phyloP scores from a whole-genome alignment of 306 rosid genomes.

The Begonia peltatifolia region DNA sequence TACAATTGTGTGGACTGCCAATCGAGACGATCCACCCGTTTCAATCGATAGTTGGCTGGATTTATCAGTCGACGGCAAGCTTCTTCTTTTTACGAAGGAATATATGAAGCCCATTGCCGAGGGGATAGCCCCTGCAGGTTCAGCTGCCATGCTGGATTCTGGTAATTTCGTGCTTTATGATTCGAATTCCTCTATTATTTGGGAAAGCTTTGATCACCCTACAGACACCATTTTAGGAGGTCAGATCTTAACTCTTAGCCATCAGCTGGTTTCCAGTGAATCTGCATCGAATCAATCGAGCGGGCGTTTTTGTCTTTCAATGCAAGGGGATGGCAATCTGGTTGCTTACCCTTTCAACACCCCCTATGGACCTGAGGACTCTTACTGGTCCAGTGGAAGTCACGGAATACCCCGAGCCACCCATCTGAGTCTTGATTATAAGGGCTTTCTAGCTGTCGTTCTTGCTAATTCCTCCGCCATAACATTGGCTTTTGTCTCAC shows the following conservation, averaged over 20 bases:
- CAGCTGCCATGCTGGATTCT: conserved; percentile 10
- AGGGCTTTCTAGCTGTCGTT: background rate
- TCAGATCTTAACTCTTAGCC: background rate
- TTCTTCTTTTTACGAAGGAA: background rate
- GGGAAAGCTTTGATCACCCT: conserved; percentile 11
- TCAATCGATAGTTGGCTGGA: background rate
- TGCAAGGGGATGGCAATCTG: conserved; percentile 9
- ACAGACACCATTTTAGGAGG: conserved; percentile 10
- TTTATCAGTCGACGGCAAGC: background rate
- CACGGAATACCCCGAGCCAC: background rate
- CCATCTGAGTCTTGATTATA: background rate
- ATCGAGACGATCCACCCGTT: conserved; percentile 7
- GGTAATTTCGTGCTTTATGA: conserved; percentile 12
- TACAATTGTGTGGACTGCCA: conserved; percentile 10
- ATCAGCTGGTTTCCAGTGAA: conserved; percentile 2
- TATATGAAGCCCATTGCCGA: background rate
- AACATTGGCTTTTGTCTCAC: too few relatives aligned
- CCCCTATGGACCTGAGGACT: background rate
- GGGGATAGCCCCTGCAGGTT: background rate
- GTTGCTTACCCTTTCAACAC: conserved; percentile 5
- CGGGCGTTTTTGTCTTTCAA: conserved; percentile 2
- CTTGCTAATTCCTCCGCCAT: background rate
- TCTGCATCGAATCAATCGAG: background rate
- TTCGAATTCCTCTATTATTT: background rate
- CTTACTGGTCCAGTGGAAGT: conserved; percentile 3